These are phyloP conservation scores for Psilocybe mexicana DNA, from an alignment of 1,284 basidiomycete genomes.

Conservation along the genomic window DNA sequence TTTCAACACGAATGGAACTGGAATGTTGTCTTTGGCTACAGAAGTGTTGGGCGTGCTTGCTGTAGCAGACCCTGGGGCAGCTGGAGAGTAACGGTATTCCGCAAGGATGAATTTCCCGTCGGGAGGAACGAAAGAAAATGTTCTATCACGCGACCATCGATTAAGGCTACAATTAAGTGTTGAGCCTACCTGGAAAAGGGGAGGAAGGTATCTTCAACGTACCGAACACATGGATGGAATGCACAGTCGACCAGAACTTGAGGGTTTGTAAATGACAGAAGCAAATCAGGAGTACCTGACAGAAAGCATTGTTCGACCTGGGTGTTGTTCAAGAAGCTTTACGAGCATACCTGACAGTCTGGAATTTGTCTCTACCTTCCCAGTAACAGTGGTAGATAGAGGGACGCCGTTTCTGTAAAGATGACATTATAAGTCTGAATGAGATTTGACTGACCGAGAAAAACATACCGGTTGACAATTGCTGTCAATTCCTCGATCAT, in stretches of 20 bases:
- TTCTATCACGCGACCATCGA: conserved; percentile 78
- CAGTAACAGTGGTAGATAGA: conserved; percentile 74
- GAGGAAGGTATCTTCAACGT: conserved; percentile 25
- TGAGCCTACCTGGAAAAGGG: neutral
- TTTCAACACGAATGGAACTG: conserved; percentile 70
- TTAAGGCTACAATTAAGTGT: conserved; percentile 52
- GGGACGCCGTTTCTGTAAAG: conserved; percentile 68
- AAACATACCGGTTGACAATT: conserved; percentile 76
- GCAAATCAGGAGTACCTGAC: conserved; percentile 85
- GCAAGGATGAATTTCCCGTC: conserved; percentile 89
- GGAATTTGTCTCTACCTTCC: conserved; percentile 80
- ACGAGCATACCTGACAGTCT: conserved; percentile 68
- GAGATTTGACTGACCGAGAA: neutral
- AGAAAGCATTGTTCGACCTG: conserved; percentile 3
- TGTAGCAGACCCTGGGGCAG: conserved; percentile 27
- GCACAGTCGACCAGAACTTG: conserved; percentile 75
- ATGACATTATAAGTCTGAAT: neutral
- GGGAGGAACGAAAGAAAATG: conserved; percentile 91
- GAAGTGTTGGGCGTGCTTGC: conserved; percentile 22
- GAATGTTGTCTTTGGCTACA: conserved; percentile 44
- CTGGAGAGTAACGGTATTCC: conserved; percentile 76
- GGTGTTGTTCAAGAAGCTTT: neutral
- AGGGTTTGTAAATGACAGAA: conserved; percentile 80
- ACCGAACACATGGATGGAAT: conserved; percentile 93
- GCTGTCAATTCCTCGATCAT: conserved; percentile 83